Evolutionary conservation across 768 basidiomycete species (phyloP).

Genomic region (Peribolospora baueri): DNA sequence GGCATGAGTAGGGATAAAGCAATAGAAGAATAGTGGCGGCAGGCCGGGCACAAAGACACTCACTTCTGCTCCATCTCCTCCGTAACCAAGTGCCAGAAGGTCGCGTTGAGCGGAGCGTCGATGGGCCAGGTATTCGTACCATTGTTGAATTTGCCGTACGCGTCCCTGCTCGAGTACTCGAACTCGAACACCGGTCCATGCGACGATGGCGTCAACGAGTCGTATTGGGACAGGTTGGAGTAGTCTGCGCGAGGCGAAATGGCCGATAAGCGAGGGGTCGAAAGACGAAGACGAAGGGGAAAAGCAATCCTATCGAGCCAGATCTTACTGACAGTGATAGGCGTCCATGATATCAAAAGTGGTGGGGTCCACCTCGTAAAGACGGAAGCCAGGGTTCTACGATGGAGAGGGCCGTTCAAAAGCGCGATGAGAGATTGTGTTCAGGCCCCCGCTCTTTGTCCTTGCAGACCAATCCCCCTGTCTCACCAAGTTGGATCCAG

Average conservation of each 20-base stretch:
- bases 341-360: slow-evolving; percentile 43
- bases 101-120: slow-evolving; percentile 24
- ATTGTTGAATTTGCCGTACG: slow-evolving; percentile 25
- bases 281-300: background rate
- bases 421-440: no score
- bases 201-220: background rate
- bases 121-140: slow-evolving; percentile 10
- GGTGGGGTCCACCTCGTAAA: slow-evolving; percentile 42
- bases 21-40: no score
- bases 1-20: no score
- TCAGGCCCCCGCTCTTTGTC: no score
- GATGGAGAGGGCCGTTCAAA: no score
- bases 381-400: slow-evolving; percentile 29
- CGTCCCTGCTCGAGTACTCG: slow-evolving; percentile 31
- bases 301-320: background rate
- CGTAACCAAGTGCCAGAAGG: slow-evolving; percentile 40
- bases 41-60: background rate
- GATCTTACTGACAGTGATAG: slow-evolving; percentile 25
- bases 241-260: slow-evolving; percentile 27
- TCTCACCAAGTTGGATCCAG: no score
- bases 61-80: slow-evolving; percentile 28
- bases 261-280: slow-evolving; percentile 16
- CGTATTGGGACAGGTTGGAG: slow-evolving; percentile 21
- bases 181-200: slow-evolving; percentile 19
- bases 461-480: no score